These are phyloP conservation scores for Glarea lozoyensis DNA, from an alignment of 495 filamentous ascomycete genomes.

Conservation along the genomic window DNA sequence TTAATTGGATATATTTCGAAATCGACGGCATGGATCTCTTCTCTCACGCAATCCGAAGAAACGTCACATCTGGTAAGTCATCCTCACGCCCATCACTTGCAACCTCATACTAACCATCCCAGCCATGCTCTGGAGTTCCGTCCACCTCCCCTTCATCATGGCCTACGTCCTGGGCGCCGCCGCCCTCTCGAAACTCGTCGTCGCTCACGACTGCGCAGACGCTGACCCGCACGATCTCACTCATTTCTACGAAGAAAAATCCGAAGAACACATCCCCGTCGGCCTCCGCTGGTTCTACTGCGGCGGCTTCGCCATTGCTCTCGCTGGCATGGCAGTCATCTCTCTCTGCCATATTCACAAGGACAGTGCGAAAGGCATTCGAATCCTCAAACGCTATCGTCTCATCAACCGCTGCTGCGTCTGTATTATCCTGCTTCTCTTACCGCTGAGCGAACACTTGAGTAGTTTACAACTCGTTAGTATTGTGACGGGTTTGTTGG, in stretches of 20 bases:
- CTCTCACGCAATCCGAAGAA: conserved; percentile 46
- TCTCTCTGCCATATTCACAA: conserved; percentile 35
- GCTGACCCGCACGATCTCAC: conserved; percentile 33
- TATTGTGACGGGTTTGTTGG: conserved; percentile 36
- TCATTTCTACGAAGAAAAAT: conserved; percentile 31
- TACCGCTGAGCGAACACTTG: conserved; percentile 36
- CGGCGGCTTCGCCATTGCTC: conserved; percentile 39
- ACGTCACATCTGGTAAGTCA: conserved; percentile 27
- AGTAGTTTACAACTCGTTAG: conserved; percentile 40
- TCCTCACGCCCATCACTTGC: background rate
- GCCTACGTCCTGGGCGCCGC: conserved; percentile 43
- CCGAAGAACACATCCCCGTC: conserved; percentile 30
- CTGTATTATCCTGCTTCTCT: conserved; percentile 34
- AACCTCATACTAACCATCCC: conserved; percentile 6
- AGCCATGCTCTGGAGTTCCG: conserved; percentile 31
- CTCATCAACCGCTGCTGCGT: conserved; percentile 37
- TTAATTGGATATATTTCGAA: conserved; percentile 60
- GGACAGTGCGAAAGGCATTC: conserved; percentile 24
- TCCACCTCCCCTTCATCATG: conserved; percentile 50
- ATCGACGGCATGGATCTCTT: conserved; percentile 46
- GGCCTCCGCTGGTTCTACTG: conserved; percentile 54
- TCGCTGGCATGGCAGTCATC: conserved; percentile 42
- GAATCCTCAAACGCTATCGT: conserved; percentile 36
- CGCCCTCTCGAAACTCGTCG: conserved; percentile 42
- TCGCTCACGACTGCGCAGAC: conserved; percentile 39